Evolutionary conservation across 495 filamentous ascomycete species (phyloP), one percentile per base, ranked within the genome.

Genomic region (Podospora pseudocomata): DNA sequence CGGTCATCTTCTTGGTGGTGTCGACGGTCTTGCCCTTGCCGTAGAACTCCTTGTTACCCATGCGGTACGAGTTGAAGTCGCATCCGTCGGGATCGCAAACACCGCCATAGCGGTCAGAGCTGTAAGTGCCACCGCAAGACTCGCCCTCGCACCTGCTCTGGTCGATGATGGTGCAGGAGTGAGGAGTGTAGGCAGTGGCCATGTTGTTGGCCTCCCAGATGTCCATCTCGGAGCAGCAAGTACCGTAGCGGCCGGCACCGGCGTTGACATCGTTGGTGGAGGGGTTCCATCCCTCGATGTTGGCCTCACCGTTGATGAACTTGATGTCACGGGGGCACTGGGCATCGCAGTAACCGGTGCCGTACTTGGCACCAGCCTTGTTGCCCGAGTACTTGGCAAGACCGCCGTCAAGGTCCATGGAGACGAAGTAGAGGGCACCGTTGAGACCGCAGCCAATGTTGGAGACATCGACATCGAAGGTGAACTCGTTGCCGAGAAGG

Each of bases 161-260:
- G 34, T 77, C 80, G 55, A 85, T 78, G 70, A 75, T 81, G 67
- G 82, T 82, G 82, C 90, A 92, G 57, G 89, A 84, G 77, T 92
- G 90, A 26, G 89, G 89, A 13, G 89, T 90, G 69, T 84, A 78
- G 32, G 86, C 87, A 49, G 85, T 87, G 11, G 88, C 82, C 75
- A 86, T 81, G 30, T 82, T 84, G 83, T 92, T 92, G 71, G 89
- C 88, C 75, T 91, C 88, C 87, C 88, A 90, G 76, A 92, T 83
- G 72, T 92, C 89, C 80, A 92, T 87, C 78, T 92, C 90, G 5
- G 86, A 84, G 78, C 90, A 92, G 85, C 90, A 92, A 68, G 86
- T 83, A 68, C 89, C 89, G 68, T 86, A 83, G 53, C 79, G 75
- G 63, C 88, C 89, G 26, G 81, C 67, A 57, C 89, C 89, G 53